These are phyloP conservation scores for Aspergillus carbonarius DNA, from an alignment of 2,329 filamentous ascomycete genomes.

Conservation along the genomic window DNA sequence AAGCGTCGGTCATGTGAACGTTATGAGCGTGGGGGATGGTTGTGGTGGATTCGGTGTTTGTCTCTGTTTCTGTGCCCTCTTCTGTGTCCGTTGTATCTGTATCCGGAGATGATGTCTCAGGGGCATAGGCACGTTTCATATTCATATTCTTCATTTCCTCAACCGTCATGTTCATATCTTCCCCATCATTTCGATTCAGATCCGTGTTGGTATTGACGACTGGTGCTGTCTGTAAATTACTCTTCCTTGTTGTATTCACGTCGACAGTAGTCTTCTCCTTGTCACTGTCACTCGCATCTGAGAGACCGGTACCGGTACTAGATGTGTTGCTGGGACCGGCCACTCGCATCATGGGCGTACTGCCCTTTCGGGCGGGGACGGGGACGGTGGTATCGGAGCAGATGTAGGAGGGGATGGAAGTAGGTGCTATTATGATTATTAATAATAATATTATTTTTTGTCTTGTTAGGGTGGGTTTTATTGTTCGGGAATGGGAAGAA, in stretches of 20 bases:
- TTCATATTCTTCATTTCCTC: background rate
- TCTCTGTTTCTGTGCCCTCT: background rate
- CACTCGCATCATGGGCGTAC: constrained; percentile 9
- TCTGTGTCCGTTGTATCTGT: background rate
- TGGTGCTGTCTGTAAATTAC: no score
- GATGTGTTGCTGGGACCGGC: background rate
- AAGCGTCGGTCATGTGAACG: background rate
- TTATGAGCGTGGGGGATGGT: background rate
- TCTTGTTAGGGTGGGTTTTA: background rate
- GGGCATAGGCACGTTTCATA: background rate
- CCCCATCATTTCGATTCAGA: no score
- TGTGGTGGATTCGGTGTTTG: background rate
- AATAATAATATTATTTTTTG: no score
- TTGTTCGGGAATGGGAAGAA: background rate
- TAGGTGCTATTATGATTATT: constrained; percentile 3
- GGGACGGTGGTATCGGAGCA: constrained; percentile 11
- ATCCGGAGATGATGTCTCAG: no score
- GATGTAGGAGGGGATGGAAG: constrained; percentile 9
- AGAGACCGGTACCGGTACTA: no score
- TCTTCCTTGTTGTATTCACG: background rate
- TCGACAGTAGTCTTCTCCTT: background rate
- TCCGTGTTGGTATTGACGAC: no score
- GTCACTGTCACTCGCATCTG: background rate
- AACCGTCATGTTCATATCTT: no score
- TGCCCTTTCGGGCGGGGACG: constrained; percentile 8